Percentiles rank a stretch among this genome's conserved stretches.
Evolutionary conservation across 2,329 filamentous ascomycete species (phyloP).

Genomic region (Pochonia chlamydosporia): DNA sequence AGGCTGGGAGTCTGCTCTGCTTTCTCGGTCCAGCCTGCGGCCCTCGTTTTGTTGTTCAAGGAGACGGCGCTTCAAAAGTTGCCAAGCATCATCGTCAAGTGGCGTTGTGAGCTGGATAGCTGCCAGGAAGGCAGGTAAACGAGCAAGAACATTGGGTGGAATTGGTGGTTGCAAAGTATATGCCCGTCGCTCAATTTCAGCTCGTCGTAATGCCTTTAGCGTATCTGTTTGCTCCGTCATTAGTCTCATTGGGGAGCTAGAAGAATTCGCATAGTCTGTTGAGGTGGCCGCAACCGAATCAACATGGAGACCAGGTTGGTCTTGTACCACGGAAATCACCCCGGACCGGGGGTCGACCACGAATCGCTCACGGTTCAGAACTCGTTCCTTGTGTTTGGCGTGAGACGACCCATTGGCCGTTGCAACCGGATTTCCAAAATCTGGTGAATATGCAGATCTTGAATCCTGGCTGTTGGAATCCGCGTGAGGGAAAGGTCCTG

Average conservation of each 20-base stretch:
- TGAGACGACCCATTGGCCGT: neutral
- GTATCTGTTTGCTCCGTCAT: constrained; percentile 58
- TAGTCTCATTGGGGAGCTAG: constrained; percentile 33
- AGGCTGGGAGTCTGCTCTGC: neutral
- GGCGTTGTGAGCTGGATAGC: constrained; percentile 64
- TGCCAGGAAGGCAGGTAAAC: constrained; percentile 69
- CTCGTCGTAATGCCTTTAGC: constrained; percentile 56
- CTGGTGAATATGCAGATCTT: neutral
- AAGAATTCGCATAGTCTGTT: neutral
- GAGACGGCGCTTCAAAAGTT: constrained; percentile 60
- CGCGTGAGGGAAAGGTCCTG: neutral
- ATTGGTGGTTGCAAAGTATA: constrained; percentile 61
- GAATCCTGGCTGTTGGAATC: neutral
- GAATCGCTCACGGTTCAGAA: no score
- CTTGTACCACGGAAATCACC: no score
- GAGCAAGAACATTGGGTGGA: constrained; percentile 52
- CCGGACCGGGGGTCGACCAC: no score
- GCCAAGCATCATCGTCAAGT: constrained; percentile 65
- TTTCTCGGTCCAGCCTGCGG: neutral
- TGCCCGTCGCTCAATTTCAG: constrained; percentile 68
- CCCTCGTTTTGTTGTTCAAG: constrained; percentile 54
- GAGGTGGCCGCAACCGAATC: neutral
- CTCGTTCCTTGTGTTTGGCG: neutral
- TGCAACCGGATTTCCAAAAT: neutral
- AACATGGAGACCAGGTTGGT: neutral